phyloP scores from a whole-genome alignment of 257 asterid genomes.

The Linaria vulgaris region DNA sequence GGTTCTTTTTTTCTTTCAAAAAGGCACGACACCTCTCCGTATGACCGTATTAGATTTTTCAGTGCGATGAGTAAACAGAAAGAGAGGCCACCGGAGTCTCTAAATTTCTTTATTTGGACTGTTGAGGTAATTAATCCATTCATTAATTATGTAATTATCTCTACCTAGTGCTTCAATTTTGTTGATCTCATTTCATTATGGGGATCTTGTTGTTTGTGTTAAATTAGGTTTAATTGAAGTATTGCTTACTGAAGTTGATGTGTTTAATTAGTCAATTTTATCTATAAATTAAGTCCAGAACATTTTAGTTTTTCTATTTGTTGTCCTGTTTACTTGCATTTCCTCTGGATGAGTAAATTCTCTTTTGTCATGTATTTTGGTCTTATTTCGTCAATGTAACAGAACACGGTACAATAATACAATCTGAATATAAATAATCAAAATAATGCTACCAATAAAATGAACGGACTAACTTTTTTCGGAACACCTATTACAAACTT shows the following conservation, averaged over 20 bases:
- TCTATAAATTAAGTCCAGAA: not conserved
- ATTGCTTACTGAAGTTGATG: not conserved
- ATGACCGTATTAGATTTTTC: slow-evolving; percentile 28
- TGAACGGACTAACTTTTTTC: no score
- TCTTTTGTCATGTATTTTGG: no score
- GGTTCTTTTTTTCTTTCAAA: slow-evolving; percentile 13
- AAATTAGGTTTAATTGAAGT: not conserved
- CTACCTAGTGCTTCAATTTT: slow-evolving; percentile 2
- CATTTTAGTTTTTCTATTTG: not conserved
- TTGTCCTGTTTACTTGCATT: not conserved
- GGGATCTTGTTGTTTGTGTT: slow-evolving; percentile 14
- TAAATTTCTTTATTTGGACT: slow-evolving; percentile 92
- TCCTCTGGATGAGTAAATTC: not conserved
- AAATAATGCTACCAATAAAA: no score
- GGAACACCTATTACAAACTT: no score
- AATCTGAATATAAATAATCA: no score
- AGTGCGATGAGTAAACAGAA: slow-evolving; percentile 61
- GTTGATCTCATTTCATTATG: slow-evolving; percentile 8
- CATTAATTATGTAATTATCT: not conserved
- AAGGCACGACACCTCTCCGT: not conserved
- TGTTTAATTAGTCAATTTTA: not conserved
- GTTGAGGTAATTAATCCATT: slow-evolving; percentile 57
- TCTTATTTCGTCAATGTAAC: no score
- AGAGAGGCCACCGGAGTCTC: slow-evolving; percentile 82
- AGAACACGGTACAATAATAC: no score